Evolutionary conservation across 2,329 filamentous ascomycete genomes (phyloP).

Genomic region (Cladosporium sphaerospermum): DNA sequence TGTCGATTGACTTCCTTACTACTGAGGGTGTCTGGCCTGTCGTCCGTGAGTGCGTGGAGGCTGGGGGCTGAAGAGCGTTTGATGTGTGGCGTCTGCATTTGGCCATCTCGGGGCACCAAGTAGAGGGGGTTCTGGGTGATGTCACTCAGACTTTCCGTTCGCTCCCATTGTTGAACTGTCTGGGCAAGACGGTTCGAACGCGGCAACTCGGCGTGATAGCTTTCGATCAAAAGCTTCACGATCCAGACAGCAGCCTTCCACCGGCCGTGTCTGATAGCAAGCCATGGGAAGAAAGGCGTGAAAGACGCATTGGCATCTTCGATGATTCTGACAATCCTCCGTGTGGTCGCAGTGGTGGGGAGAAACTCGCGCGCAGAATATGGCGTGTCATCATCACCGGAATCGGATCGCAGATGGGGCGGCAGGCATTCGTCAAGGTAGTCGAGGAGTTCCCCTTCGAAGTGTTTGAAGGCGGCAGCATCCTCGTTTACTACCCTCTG

Average conservation of each 20-base stretch:
- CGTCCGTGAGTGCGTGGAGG: slow-evolving; percentile 21
- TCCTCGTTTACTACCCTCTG: too few species aligned
- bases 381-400: neutral
- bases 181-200: neutral
- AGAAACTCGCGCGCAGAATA: too few species aligned
- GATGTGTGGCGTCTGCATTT: neutral
- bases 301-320: neutral
- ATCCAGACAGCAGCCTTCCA: slow-evolving; percentile 43
- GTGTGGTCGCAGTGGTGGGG: too few species aligned
- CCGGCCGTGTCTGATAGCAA: slow-evolving; percentile 35
- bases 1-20: slow-evolving; percentile 24
- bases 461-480: too few species aligned
- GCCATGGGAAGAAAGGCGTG: neutral
- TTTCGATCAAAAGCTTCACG: slow-evolving; percentile 37
- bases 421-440: slow-evolving; percentile 35
- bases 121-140: slow-evolving; percentile 11
- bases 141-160: slow-evolving; percentile 15
- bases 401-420: slow-evolving; percentile 21
- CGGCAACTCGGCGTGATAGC: slow-evolving; percentile 13
- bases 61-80: neutral
- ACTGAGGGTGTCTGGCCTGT: neutral
- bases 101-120: neutral
- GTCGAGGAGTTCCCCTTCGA: neutral
- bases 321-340: too few species aligned
- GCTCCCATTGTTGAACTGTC: slow-evolving; percentile 6